Evolutionary conservation across 164 flowering plant genomes (phyloP), one percentile per base, ranked within the genome.

Genomic region (Liriodendron chinense): DNA sequence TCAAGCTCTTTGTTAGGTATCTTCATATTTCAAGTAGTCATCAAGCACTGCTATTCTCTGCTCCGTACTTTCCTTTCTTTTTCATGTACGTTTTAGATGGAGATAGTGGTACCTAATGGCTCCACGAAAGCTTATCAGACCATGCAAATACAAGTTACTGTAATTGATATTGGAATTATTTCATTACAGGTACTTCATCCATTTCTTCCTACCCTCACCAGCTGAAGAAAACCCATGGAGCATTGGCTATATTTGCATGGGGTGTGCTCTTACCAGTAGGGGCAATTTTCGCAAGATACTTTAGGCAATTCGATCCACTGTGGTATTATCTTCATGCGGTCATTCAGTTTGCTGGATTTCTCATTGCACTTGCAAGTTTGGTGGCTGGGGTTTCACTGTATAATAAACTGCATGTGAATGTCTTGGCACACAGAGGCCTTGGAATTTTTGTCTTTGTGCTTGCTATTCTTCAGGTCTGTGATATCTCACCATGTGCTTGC

Each of bases 191-290:
- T 61, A 34, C 50, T 21, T 72, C 71, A 18, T 47, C 77, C 77
- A 68, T 84, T 84, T 89, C 80, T 71, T 65, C 84, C 25, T 66
- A 28, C 79, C 72, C 75, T 23, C 56, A 68, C 7, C 34, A 77
- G 70, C 64, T 78, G 75, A 91, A 79, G 84, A 83, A 75, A 82
- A 87, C 77, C 47, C 99, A 96, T 81, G 97, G 95, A 65, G 28
- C 84, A 74, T 56, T 92, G 79, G 96, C 84, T 23, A 47, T 89
- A 12, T 9, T 91, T 26, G 94, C 89, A 74, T 96, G 98, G 98
- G 99, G 96, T 16, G 68, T 91, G 23, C 74, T 96, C 62, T 89
- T 92, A 71, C 98, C 98, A 10, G n/a, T 68, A 49, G 99, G 99
- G 61, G 92, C 96, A 48, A 90, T 94, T 59, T 34, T 89, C 24